Base-by-base conservation (phyloP, 345 rosid species). In the Kandelia obovata region DNA sequence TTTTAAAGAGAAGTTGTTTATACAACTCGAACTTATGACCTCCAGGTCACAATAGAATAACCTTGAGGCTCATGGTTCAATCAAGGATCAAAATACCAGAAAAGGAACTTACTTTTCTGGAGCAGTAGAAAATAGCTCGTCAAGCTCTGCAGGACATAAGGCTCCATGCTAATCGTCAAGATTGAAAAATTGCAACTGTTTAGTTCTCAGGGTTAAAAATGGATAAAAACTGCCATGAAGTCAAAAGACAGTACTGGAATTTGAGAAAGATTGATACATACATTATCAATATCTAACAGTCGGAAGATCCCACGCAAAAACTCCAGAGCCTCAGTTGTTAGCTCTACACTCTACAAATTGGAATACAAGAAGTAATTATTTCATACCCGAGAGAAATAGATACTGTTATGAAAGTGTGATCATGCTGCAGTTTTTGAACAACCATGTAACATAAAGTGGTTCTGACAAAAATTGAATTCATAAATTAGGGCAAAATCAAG, bases 111-210 rank as follows among this genome's bases (percentile, higher is more conserved):
- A 91, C 95, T 87, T 88, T 74, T 86, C 92, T 25, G 97, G 95
- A 67, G 95, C 91, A 77, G 95, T 86, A 63, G 83, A 83, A 77
- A 91, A 91, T 78, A 91, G 75, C 70, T 82, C 88, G 51, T 87
- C 88, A 69, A 89, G 80, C 72, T 87, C 92, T 34, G 85, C 66
- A 60, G 92, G 83, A 30, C 69, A 72, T 64, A 91, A 65, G 56
- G 92, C 85, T 73, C 91, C 95, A 84, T 84, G 91, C 97, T 91
- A 78, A 78, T 52, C 49, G 70, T 65, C 73, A 82, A 75, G 49
- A 74, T 58, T 8, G 60, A 76, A 71, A 72, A 17, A 71, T 67
- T 72, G 49, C 11, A 27, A 57, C 17, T 64, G 7, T n/a, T 26
- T 1, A 7, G 52, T 43, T 47, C 28, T 64, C 37, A 27, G 6